phyloP scores from a whole-genome alignment of 371 early-diverging fungal species.

The Mortierella sp. region DNA sequence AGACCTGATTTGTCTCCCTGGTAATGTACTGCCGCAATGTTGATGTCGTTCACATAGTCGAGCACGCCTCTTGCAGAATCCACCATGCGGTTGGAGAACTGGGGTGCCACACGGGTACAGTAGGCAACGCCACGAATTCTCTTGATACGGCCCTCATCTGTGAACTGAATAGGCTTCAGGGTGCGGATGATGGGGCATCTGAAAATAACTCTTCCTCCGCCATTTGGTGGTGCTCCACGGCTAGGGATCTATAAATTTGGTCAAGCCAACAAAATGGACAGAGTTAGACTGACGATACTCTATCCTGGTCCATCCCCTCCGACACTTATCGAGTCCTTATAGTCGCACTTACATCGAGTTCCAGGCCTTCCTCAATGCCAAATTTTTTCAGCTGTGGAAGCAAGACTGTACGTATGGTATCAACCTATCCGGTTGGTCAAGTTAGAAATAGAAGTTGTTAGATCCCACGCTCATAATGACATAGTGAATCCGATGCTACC shows the following conservation, averaged over 20 bases:
- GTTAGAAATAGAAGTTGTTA: background rate
- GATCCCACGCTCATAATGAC: background rate
- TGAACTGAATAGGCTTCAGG: slow-evolving; percentile 84
- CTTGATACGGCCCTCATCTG: slow-evolving; percentile 88
- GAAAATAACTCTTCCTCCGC: slow-evolving; percentile 94
- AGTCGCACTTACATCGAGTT: slow-evolving; percentile 74
- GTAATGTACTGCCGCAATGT: slow-evolving; percentile 96
- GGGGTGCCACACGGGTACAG: slow-evolving; percentile 93
- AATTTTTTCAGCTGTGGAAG: slow-evolving; percentile 86
- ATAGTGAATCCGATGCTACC: too few species aligned
- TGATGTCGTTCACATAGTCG: slow-evolving; percentile 95
- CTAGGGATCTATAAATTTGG: slow-evolving; percentile 72
- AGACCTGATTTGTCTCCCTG: slow-evolving; percentile 92
- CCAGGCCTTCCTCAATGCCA: slow-evolving; percentile 86
- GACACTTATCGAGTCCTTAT: too few species aligned
- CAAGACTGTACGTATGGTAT: slow-evolving; percentile 91
- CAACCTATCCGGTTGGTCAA: slow-evolving; percentile 67
- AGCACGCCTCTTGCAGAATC: slow-evolving; percentile 88
- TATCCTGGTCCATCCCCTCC: background rate
- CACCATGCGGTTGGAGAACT: slow-evolving; percentile 93
- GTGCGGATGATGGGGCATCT: slow-evolving; percentile 83
- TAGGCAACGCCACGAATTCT: slow-evolving; percentile 95
- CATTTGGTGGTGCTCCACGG: slow-evolving; percentile 95
- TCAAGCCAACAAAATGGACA: background rate
- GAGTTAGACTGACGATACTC: background rate